These are phyloP conservation scores for Microthyrium microscopicum DNA, from an alignment of 2,329 filamentous ascomycete species.

Conservation along the genomic window DNA sequence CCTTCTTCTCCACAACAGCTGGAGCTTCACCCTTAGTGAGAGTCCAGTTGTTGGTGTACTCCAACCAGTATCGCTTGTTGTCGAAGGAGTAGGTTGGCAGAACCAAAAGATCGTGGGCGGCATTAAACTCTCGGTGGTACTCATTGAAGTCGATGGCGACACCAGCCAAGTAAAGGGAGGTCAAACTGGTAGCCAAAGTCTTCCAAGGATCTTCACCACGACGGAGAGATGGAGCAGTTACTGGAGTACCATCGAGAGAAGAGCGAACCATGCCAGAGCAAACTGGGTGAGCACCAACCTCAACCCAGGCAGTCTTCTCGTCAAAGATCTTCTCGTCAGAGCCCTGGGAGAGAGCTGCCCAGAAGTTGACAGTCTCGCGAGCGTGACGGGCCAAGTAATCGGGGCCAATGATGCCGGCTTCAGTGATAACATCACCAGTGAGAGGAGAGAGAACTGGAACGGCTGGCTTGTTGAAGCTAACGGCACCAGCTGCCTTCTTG, in stretches of 20 bases:
- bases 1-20: constrained; percentile 20
- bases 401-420: constrained; percentile 38
- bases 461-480: constrained; percentile 40
- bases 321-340: constrained; percentile 42
- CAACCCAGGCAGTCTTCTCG: constrained; percentile 53
- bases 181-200: constrained; percentile 41
- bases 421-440: constrained; percentile 41
- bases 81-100: constrained; percentile 54
- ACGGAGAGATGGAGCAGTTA: constrained; percentile 43
- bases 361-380: constrained; percentile 54
- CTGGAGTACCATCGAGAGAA: constrained; percentile 37
- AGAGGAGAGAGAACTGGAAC: constrained; percentile 54
- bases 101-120: constrained; percentile 41
- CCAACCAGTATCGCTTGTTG: constrained; percentile 56
- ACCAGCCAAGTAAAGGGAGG: constrained; percentile 43
- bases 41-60: constrained; percentile 55
- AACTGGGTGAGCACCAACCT: constrained; percentile 59
- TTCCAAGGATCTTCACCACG: constrained; percentile 48
- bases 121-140: constrained; percentile 46
- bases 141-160: constrained; percentile 54
- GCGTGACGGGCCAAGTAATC: constrained; percentile 49
- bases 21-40: constrained; percentile 48
- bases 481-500: constrained; percentile 34
- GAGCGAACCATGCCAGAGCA: constrained; percentile 52
- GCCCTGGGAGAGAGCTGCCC: constrained; percentile 42